Conservation (phyloP, 2,329 filamentous ascomycete genomes). For the Hypoxylon sp. region DNA sequence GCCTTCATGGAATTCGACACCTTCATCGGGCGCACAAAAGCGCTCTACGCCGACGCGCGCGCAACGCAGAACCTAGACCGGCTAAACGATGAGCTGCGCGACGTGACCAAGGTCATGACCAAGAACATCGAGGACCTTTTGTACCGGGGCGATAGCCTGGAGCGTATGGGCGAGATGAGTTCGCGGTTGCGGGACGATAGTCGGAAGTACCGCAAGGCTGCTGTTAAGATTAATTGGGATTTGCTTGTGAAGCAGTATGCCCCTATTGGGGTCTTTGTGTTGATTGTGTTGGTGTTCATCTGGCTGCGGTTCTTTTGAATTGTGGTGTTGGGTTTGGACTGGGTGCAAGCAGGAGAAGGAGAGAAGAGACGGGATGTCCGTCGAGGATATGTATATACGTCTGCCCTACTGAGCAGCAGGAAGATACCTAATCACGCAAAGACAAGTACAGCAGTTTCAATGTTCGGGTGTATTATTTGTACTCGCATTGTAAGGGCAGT, state of each 20-base stretch:
- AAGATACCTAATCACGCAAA: constrained; percentile 17
- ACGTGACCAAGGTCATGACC: constrained; percentile 99
- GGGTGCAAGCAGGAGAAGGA: neutral
- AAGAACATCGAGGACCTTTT: constrained; percentile 99
- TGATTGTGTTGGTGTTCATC: constrained; percentile 88
- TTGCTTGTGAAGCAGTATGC: constrained; percentile 96
- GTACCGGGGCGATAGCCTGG: constrained; percentile 92
- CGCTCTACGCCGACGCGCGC: constrained; percentile 92
- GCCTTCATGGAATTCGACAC: constrained; percentile 98
- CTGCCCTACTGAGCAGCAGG: constrained; percentile 13
- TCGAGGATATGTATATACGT: constrained; percentile 22
- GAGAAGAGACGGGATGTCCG: neutral
- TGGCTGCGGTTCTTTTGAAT: constrained; percentile 92
- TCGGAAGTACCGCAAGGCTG: constrained; percentile 92
- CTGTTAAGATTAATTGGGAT: constrained; percentile 98
- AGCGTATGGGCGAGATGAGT: constrained; percentile 97
- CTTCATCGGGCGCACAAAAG: constrained; percentile 92
- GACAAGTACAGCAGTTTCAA: constrained; percentile 10
- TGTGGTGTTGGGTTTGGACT: neutral
- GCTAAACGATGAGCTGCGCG: constrained; percentile 95
- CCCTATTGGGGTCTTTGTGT: constrained; percentile 83
- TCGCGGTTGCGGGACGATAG: constrained; percentile 89
- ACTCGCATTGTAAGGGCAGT: constrained; percentile 6
- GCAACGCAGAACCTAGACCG: constrained; percentile 94
- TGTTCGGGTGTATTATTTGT: constrained; percentile 19